Base-by-base conservation (phyloP, 73 alveolate genomes). In the Diophrys appendiculata region DNA sequence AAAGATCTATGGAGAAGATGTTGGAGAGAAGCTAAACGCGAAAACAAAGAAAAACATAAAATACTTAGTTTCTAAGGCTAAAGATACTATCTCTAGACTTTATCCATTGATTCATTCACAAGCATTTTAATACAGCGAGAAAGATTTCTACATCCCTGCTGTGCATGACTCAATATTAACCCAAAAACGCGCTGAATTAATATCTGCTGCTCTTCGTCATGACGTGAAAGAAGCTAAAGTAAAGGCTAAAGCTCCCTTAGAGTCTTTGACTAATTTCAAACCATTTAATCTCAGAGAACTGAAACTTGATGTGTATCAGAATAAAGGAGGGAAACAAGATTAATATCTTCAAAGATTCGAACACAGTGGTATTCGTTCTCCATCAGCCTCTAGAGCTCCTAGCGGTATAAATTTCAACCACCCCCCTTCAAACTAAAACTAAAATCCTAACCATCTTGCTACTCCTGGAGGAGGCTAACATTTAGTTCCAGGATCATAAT, bases 211-310 rank as follows among this genome's bases (percentile, higher is more conserved):
- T n/a, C n/a, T n/a, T n/a, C n/a, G n/a, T n/a, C n/a, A n/a, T n/a
- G n/a, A n/a, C n/a, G n/a, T n/a, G n/a, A n/a, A n/a, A n/a, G n/a
- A n/a, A n/a, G n/a, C n/a, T n/a, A n/a, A n/a, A n/a, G n/a, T n/a
- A n/a, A n/a, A n/a, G n/a, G n/a, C 65, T 52, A 8, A 28, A 53
- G 0, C 28, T 55, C 93, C 88, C 18, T 1, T 86, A 1, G 93
- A 86, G 68, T 33, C 81, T 67, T 56, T 79, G 55, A 73, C 87
- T 26, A 65, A 85, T 0, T 86, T 79, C 84, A 86, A 80, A 71
- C 93, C 93, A 25, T 86, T 86, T 52, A 79, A 79, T 31, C 68
- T 86, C 3, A 78, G 79, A 34, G 93, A 86, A 60, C 54, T 86
- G 2, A 89, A 86, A 43, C 11, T 43, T 1, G 71, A 72, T 28